These are phyloP conservation scores for Schrenkiella parvula DNA, from an alignment of 345 rosid species.

Conservation along the genomic window DNA sequence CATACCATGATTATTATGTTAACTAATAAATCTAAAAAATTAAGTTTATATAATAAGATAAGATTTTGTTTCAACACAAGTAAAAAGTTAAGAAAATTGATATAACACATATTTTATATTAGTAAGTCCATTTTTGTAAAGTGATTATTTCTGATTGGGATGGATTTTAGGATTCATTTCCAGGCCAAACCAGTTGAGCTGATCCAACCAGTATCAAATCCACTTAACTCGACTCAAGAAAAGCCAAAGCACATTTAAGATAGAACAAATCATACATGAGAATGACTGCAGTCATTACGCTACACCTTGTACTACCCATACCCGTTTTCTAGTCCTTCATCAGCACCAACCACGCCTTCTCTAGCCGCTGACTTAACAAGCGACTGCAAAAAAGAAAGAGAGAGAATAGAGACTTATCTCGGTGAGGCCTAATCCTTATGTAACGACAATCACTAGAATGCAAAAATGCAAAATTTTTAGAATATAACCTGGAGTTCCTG, in stretches of 20 bases:
- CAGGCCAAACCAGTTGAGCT: neutral
- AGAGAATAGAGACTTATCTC: neutral
- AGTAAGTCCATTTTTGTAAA: neutral
- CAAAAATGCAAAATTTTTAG: neutral
- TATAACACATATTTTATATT: too few species aligned
- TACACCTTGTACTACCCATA: constrained; percentile 6
- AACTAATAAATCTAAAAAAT: too few species aligned
- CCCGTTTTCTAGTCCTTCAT: constrained; percentile 17
- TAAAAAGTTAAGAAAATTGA: too few species aligned
- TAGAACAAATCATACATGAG: constrained; percentile 10
- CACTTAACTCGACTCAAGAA: neutral
- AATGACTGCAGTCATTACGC: neutral
- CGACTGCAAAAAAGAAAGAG: neutral
- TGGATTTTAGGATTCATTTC: neutral
- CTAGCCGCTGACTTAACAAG: constrained; percentile 25
- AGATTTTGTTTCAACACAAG: too few species aligned
- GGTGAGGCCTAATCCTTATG: neutral
- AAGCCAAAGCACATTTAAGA: neutral
- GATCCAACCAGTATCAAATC: neutral
- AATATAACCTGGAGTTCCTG: constrained; percentile 72
- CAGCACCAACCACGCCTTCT: constrained; percentile 23
- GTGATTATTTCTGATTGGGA: neutral
- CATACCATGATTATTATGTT: too few species aligned
- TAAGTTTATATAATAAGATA: too few species aligned
- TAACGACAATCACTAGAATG: constrained; percentile 1